Base-by-base conservation (phyloP, 2,329 filamentous ascomycete genomes). In the Sordariomycetes sp. region DNA sequence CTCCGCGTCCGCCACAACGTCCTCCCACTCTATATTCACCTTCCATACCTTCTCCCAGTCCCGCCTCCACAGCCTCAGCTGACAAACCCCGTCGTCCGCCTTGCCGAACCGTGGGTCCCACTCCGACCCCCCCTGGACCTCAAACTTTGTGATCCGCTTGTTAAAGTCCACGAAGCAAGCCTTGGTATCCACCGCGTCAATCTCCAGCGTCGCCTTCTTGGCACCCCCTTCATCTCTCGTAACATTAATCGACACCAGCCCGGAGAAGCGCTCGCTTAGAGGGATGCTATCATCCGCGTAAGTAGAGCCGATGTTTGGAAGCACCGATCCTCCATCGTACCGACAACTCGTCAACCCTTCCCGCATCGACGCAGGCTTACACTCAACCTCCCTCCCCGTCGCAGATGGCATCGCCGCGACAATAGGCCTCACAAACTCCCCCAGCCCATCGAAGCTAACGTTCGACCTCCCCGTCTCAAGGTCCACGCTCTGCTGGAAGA, bases 401-500 rank as follows among this genome's bases (percentile, higher is more conserved):
- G 87, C 81, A 45, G 85, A 87, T 5, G 91, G 90, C 28, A 96
- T 71, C 17, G 82, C 76, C 8, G 74, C 72, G 58, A 94, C 80
- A 52, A 92, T 82, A 36, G 79, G 72, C 13, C 80, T 75, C 1
- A 94, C 72, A 66, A 84, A 95, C 3, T 81, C 75, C 61, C 82
- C 76, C 2, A 90, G 68, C 0, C 90, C 90, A 0, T 76, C 78
- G 10, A 95, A 73, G 36, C 81, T 82, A 48, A 91, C 87, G 2
- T 72, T 75, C 62, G 90, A 89, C 15, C 77, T 72, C n/a, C 85
- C 84, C 3, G 77, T 81, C 62, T 89, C 87, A 10, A 96, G 78
- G 62, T 96, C 81, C 53, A 96, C 75, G 10, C 81, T 80, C 67
- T 99, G 91, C 54, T 88, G 75, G 68, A 97, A 96, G 69, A 85